Percentiles rank a stretch among this genome's conserved stretches.
phyloP scores from a whole-genome alignment of 192 early-diverging fungal species.

The Kickxella alabastrina region DNA sequence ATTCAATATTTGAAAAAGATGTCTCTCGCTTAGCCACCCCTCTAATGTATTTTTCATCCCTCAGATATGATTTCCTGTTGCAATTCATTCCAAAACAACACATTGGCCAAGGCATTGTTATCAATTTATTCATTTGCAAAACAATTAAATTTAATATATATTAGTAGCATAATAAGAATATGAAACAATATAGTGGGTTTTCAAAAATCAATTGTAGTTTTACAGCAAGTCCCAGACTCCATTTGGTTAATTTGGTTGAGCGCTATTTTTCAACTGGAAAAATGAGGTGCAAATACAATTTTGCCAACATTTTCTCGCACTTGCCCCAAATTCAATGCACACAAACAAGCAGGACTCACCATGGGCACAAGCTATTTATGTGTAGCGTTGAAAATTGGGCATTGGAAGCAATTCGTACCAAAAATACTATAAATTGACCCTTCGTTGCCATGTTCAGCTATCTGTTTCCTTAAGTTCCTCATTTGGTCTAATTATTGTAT shows the following conservation, averaged over 20 bases:
- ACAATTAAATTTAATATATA: neutral
- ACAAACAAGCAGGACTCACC: neutral
- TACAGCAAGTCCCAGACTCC: neutral
- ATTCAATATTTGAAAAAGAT: too few relatives aligned
- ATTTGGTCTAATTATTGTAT: constrained; percentile 32
- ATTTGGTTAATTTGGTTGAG: neutral
- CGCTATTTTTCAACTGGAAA: neutral
- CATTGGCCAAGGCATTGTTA: neutral
- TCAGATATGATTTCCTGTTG: neutral
- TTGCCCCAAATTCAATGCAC: neutral
- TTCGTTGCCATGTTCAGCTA: too few relatives aligned
- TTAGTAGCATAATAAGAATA: neutral
- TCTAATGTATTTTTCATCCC: too few relatives aligned
- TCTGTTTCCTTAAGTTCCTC: constrained; percentile 30
- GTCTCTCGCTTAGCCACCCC: too few relatives aligned
- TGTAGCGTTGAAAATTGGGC: neutral
- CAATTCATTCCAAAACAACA: neutral
- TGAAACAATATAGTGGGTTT: neutral
- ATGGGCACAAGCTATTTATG: neutral
- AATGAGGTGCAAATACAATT: neutral
- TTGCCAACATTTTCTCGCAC: neutral
- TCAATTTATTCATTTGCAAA: neutral
- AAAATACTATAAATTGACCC: neutral
- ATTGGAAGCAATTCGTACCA: neutral
- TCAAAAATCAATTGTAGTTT: neutral